phyloP scores from a whole-genome alignment of 257 asterid species.

The Buddleja alternifolia region DNA sequence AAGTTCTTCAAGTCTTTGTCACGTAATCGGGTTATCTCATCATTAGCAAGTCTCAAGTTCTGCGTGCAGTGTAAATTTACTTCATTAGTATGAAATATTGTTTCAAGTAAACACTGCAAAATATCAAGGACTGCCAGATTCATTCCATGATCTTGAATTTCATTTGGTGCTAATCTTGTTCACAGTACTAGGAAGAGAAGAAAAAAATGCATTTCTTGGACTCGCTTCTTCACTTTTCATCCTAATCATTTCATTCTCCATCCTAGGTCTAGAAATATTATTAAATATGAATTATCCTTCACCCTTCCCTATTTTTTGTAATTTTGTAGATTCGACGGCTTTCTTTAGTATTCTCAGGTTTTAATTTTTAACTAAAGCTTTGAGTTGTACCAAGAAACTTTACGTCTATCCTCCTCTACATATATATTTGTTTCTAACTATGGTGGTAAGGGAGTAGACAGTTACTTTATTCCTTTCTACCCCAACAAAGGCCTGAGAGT shows the following conservation, averaged over 20 bases:
- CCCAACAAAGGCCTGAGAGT: neutral
- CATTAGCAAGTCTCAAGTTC: slow-evolving; percentile 74
- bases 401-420: neutral
- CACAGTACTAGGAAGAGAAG: neutral
- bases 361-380: neutral
- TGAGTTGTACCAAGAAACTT: neutral
- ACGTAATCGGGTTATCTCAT: slow-evolving; percentile 73
- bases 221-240: neutral
- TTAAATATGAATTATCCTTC: slow-evolving; percentile 7
- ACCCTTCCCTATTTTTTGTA: neutral
- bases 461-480: slow-evolving; percentile 4
- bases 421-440: neutral
- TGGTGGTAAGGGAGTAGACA: neutral
- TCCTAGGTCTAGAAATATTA: neutral
- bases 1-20: slow-evolving; percentile 67
- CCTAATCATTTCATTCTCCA: slow-evolving; percentile 14
- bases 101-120: slow-evolving; percentile 13
- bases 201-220: neutral
- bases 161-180: neutral
- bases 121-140: neutral
- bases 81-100: slow-evolving; percentile 6
- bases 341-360: neutral
- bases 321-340: neutral
- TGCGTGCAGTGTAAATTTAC: slow-evolving; percentile 37
- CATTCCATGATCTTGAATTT: slow-evolving; percentile 3